These are phyloP conservation scores for Paramyrothecium roridum DNA, from an alignment of 2,329 filamentous ascomycete species.

Conservation along the genomic window DNA sequence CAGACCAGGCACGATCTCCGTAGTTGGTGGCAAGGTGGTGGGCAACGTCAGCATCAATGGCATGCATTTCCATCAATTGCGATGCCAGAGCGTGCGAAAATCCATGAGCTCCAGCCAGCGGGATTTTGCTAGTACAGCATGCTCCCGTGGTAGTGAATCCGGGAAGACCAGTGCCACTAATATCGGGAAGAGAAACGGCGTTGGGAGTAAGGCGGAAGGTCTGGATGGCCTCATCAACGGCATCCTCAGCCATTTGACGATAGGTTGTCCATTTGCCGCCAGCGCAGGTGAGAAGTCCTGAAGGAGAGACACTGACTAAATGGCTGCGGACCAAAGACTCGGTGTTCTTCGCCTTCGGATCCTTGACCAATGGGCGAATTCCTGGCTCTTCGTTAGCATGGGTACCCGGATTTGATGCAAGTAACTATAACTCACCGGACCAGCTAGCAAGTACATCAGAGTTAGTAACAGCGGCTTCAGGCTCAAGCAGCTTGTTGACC, in stretches of 20 bases:
- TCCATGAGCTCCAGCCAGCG: conserved; percentile 74
- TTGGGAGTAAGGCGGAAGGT: conserved; percentile 58
- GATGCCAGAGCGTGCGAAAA: conserved; percentile 38
- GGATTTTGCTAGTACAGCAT: conserved; percentile 72
- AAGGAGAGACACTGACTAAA: conserved; percentile 70
- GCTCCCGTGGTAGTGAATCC: conserved; percentile 57
- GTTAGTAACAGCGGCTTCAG: conserved; percentile 71
- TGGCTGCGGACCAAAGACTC: conserved; percentile 82
- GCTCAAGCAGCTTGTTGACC: conserved; percentile 71
- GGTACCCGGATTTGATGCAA: not conserved
- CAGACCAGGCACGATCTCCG: conserved; percentile 65
- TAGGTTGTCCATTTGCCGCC: conserved; percentile 90
- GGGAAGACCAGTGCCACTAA: conserved; percentile 58
- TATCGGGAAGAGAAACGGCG: conserved; percentile 53
- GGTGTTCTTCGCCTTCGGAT: conserved; percentile 78
- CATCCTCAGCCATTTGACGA: conserved; percentile 83
- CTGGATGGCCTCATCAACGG: conserved; percentile 73
- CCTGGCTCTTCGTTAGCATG: conserved; percentile 25
- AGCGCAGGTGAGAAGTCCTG: conserved; percentile 75
- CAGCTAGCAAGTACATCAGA: conserved; percentile 77
- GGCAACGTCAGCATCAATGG: conserved; percentile 36
- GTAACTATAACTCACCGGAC: conserved; percentile 63
- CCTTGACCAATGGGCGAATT: conserved; percentile 76
- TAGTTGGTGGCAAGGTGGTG: conserved; percentile 38
- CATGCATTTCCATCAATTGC: conserved; percentile 33